Conservation (phyloP, 2,329 filamentous ascomycete species). For the Pyricularia sp. region DNA sequence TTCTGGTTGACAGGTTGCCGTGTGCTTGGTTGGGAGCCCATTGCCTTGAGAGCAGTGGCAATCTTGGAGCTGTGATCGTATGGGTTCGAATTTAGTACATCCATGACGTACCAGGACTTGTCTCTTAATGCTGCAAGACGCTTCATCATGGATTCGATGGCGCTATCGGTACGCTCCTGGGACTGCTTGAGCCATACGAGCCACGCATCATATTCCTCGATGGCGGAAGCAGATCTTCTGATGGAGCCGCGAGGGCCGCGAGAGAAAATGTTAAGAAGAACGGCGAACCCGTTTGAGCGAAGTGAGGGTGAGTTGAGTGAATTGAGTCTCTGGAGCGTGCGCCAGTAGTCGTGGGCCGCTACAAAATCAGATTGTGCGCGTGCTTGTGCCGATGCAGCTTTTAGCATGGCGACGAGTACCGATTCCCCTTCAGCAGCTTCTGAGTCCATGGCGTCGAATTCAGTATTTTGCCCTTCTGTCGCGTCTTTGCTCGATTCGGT, state of each 20-base stretch:
- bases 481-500: conserved; percentile 5
- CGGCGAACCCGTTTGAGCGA: conserved; percentile 59
- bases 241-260: conserved; percentile 62
- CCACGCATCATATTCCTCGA: conserved; percentile 74
- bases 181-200: conserved; percentile 77
- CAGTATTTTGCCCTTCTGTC: conserved; percentile 1
- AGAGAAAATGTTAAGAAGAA: conserved; percentile 64
- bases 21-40: conserved; percentile 43
- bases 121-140: conserved; percentile 69
- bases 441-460: neutral
- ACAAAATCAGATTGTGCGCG: conserved; percentile 75
- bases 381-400: conserved; percentile 67
- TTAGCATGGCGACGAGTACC: conserved; percentile 62
- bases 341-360: conserved; percentile 77
- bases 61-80: conserved; percentile 85
- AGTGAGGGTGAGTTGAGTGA: conserved; percentile 51
- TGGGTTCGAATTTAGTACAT: conserved; percentile 79
- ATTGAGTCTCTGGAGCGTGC: conserved; percentile 66
- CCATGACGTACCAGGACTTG: conserved; percentile 98
- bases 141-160: conserved; percentile 66
- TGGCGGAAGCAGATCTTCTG: conserved; percentile 58
- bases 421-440: conserved; percentile 16
- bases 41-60: conserved; percentile 79
- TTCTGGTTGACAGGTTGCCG: neutral
- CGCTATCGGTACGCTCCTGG: conserved; percentile 65